phyloP scores from a whole-genome alignment of 352 stramenopile species.

The Phytophthora idaei region DNA sequence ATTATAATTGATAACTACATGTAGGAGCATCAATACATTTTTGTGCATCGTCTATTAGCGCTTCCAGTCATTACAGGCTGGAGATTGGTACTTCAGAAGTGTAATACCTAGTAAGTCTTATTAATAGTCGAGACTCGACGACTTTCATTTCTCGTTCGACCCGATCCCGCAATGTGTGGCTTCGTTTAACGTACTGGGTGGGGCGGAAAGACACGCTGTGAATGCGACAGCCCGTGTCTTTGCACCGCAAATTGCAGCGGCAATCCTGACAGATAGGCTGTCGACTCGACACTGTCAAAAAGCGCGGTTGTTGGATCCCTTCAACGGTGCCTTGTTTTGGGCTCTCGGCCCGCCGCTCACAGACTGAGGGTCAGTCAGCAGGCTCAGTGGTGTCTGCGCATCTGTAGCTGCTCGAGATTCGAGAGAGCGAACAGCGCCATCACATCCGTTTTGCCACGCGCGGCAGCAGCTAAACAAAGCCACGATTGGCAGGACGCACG shows the following conservation, averaged over 20 bases:
- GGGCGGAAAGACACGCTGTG: constrained; percentile 25
- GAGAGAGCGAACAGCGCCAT: no score
- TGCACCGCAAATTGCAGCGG: background rate
- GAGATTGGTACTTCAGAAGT: no score
- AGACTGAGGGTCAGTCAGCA: no score
- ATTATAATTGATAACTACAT: constrained; percentile 32
- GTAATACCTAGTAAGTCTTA: no score
- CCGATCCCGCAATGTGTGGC: background rate
- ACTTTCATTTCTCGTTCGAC: no score
- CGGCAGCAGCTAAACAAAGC: no score
- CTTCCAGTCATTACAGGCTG: no score
- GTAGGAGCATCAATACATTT: constrained; percentile 33
- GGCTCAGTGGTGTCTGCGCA: no score
- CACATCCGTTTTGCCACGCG: no score
- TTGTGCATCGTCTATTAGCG: constrained; percentile 8
- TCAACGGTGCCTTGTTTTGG: background rate
- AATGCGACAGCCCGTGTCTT: constrained; percentile 21
- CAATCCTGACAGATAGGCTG: constrained; percentile 5
- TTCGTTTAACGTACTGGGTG: constrained; percentile 22
- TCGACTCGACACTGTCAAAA: constrained; percentile 1
- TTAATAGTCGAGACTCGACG: no score
- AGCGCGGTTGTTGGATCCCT: background rate
- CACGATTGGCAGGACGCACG: no score
- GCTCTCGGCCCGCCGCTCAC: background rate
- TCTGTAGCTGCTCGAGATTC: no score